Evolutionary conservation across 2,329 filamentous ascomycete species (phyloP).

Genomic region (Lasiodiplodia sp.): DNA sequence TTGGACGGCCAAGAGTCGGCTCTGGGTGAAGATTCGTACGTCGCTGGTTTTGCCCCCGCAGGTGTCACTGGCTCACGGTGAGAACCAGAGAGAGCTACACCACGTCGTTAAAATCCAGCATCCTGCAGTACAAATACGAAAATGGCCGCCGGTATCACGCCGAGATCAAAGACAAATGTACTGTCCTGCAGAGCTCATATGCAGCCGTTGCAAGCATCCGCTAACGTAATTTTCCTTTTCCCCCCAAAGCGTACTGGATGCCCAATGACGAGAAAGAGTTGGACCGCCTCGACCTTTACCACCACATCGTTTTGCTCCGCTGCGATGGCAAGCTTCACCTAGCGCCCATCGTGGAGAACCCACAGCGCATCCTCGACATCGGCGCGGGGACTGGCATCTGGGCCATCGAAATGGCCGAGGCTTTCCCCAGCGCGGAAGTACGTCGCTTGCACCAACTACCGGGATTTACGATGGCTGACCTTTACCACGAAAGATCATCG

Average conservation of each 20-base stretch:
- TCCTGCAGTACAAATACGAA: constrained; percentile 37
- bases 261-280: constrained; percentile 21
- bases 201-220: neutral
- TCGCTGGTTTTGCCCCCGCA: neutral
- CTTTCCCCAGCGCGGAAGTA: neutral
- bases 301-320: constrained; percentile 5
- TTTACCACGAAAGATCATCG: constrained; percentile 36
- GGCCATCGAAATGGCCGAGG: constrained; percentile 14
- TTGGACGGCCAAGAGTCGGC: constrained; percentile 3
- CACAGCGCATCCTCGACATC: constrained; percentile 31
- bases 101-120: constrained; percentile 46
- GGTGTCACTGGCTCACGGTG: neutral
- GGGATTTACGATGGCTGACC: neutral
- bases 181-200: neutral
- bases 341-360: constrained; percentile 30
- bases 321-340: constrained; percentile 23
- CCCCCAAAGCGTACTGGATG: constrained; percentile 32
- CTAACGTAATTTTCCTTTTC: neutral
- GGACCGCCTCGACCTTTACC: constrained; percentile 16
- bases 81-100: constrained; percentile 30
- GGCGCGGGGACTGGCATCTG: constrained; percentile 13
- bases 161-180: constrained; percentile 32
- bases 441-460: neutral
- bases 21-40: constrained; percentile 21
- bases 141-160: constrained; percentile 29